Conservation (phyloP, 176 grass and related monocot species). For the Elaeis guineensis region DNA sequence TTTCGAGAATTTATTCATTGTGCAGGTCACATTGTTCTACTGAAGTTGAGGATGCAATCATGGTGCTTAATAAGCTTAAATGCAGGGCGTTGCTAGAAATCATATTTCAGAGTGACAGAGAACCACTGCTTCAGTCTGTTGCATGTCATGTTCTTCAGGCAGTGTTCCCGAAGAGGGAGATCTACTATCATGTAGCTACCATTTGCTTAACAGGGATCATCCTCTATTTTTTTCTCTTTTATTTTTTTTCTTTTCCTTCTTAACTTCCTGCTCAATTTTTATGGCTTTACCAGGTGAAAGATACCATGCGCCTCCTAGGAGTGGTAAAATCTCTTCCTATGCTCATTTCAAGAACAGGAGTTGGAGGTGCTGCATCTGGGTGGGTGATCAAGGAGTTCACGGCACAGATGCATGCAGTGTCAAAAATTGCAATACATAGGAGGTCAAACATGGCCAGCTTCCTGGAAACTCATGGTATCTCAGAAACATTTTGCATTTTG, state of each 20-base stretch:
- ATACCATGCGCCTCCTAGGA: slow-evolving; percentile 74
- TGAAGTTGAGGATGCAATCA: slow-evolving; percentile 39
- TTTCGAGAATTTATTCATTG: slow-evolving; percentile 68
- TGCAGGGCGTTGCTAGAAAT: slow-evolving; percentile 73
- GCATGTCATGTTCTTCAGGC: slow-evolving; percentile 80
- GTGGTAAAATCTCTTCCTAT: slow-evolving; percentile 75
- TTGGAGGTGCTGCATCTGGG: slow-evolving; percentile 76
- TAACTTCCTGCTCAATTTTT: neutral
- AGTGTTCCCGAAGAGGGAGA: slow-evolving; percentile 79
- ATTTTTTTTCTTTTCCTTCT: slow-evolving; percentile 1
- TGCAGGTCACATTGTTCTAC: slow-evolving; percentile 36
- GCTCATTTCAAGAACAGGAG: slow-evolving; percentile 83
- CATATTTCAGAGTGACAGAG: slow-evolving; percentile 92
- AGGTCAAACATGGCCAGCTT: slow-evolving; percentile 74
- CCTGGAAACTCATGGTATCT: slow-evolving; percentile 73
- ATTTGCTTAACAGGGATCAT: neutral
- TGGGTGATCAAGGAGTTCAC: slow-evolving; percentile 97
- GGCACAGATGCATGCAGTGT: slow-evolving; percentile 79
- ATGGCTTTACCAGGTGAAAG: slow-evolving; percentile 58
- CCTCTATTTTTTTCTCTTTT: slow-evolving; percentile 3
- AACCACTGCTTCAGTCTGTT: slow-evolving; percentile 66
- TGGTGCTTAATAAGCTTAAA: slow-evolving; percentile 49
- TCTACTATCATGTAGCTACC: slow-evolving; percentile 77
- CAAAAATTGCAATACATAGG: slow-evolving; percentile 71
- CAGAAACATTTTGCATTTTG: no score